Percentiles rank a stretch among this genome's conserved stretches.
Evolutionary conservation across 306 rosid species (phyloP).

Genomic region (Canavalia ensiformis): DNA sequence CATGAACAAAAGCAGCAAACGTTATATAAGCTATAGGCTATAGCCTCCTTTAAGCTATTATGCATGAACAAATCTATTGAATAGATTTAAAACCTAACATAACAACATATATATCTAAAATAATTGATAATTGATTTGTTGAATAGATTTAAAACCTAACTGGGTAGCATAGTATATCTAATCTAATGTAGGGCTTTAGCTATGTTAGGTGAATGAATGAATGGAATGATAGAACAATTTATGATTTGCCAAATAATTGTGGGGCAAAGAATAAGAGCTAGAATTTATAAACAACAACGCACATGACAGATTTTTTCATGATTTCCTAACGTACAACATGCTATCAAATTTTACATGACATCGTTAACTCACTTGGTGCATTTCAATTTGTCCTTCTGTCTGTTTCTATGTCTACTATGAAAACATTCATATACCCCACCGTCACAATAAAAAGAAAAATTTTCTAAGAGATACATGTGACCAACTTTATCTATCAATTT

Average conservation of each 20-base stretch:
- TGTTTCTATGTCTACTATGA: neutral
- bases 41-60: neutral
- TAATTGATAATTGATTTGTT: neutral
- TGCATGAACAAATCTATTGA: neutral
- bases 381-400: conserved; percentile 19
- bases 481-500: too few relatives aligned
- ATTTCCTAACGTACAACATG: neutral
- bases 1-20: neutral
- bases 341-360: neutral
- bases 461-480: too few relatives aligned
- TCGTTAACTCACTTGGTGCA: neutral
- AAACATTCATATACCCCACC: neutral
- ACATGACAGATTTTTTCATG: neutral
- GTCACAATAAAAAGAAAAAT: too few relatives aligned
- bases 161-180: too few relatives aligned
- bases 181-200: neutral
- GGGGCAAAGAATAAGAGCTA: conserved; percentile 5
- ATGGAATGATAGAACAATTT: neutral
- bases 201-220: neutral
- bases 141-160: neutral
- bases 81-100: conserved; percentile 21
- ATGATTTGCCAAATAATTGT: conserved; percentile 24
- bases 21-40: neutral
- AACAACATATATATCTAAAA: neutral
- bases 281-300: neutral